phyloP scores from a whole-genome alignment of 495 filamentous ascomycete genomes.

The Xylaria intraflava region DNA sequence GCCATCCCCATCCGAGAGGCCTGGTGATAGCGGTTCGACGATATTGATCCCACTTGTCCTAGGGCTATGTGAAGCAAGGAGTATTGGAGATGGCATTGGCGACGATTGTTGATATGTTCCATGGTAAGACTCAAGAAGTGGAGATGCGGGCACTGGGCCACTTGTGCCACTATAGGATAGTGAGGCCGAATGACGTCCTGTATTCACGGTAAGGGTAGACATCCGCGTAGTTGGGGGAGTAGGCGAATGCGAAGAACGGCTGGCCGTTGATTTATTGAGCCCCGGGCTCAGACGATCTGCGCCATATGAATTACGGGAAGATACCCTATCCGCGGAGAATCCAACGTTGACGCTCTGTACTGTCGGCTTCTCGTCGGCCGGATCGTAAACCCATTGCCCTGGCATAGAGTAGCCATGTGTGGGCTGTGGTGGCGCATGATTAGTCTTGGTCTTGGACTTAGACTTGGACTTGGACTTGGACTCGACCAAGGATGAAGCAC shows the following conservation, averaged over 20 bases:
- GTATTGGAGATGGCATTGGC: constrained; percentile 78
- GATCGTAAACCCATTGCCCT: constrained; percentile 45
- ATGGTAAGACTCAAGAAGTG: constrained; percentile 84
- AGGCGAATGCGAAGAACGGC: constrained; percentile 37
- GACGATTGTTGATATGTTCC: constrained; percentile 95
- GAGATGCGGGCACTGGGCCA: constrained; percentile 69
- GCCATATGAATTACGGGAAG: constrained; percentile 25
- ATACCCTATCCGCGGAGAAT: constrained; percentile 8
- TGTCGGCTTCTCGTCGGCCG: constrained; percentile 35
- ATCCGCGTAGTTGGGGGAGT: constrained; percentile 44
- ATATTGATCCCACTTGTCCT: constrained; percentile 25
- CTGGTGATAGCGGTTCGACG: constrained; percentile 37
- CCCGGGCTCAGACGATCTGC: constrained; percentile 20
- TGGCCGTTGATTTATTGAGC: constrained; percentile 32
- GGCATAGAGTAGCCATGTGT: constrained; percentile 41
- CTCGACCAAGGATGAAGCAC: constrained; percentile 6
- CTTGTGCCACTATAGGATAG: constrained; percentile 33
- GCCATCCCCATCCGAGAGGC: constrained; percentile 32
- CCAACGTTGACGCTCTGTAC: constrained; percentile 34
- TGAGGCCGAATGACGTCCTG: constrained; percentile 32
- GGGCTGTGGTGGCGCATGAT: constrained; percentile 9
- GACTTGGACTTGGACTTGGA: constrained; percentile 19
- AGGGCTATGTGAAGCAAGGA: constrained; percentile 35
- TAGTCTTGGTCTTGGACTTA: not conserved
- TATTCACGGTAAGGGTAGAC: constrained; percentile 39